phyloP scores from a whole-genome alignment of 805 yeast species.

The Nakazawaea sp. region DNA sequence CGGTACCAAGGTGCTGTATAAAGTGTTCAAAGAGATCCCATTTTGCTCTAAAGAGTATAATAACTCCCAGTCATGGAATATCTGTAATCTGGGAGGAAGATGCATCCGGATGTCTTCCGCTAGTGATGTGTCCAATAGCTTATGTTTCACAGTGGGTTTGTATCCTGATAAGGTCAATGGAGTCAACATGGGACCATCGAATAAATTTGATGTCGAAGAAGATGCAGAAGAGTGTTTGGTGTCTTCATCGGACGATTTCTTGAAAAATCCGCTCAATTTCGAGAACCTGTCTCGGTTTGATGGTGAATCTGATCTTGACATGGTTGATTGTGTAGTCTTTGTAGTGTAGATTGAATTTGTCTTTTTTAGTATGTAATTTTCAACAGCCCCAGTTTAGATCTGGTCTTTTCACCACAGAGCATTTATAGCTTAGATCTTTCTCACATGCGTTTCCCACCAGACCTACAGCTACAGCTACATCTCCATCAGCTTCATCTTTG shows the following conservation, averaged over 20 bases:
- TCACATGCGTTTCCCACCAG: no score
- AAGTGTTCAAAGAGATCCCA: slow-evolving; percentile 79
- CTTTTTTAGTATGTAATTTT: no score
- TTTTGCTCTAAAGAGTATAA: slow-evolving; percentile 85
- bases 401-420: no score
- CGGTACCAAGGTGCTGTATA: slow-evolving; percentile 54
- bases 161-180: slow-evolving; percentile 59
- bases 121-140: slow-evolving; percentile 46
- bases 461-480: no score
- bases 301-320: no score
- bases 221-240: background rate
- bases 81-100: slow-evolving; percentile 73
- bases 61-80: slow-evolving; percentile 71
- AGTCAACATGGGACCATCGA: slow-evolving; percentile 39
- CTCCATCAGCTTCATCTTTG: no score
- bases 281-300: background rate
- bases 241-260: background rate
- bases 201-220: slow-evolving; percentile 1
- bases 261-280: background rate
- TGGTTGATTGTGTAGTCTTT: no score
- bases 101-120: slow-evolving; percentile 70
- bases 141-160: slow-evolving; percentile 44
- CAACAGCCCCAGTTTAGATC: no score
- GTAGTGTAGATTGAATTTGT: no score
- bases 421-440: no score